Evolutionary conservation across 2,329 filamentous ascomycete species (phyloP), one percentile per base, ranked within the genome.

Genomic region (Plectosphaerella sp.): DNA sequence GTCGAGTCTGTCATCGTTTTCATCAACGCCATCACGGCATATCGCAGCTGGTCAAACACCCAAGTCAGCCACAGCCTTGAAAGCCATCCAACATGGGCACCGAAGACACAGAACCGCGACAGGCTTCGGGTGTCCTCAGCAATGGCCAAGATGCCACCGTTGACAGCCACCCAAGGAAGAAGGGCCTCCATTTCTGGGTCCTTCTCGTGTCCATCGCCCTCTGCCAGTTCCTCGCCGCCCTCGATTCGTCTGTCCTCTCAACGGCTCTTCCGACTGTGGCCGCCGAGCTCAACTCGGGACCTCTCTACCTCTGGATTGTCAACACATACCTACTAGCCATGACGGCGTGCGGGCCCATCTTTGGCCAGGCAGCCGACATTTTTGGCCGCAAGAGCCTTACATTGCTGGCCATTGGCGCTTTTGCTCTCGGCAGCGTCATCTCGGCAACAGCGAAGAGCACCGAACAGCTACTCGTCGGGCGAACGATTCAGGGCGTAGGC

Each of bases 381-480:
- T 63, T 61, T 33, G 63, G 62, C 7, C 62, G 62, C 3, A 51
- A 59, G n/a, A 55, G 51, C 53, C 43, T 54, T 12, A 52, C 54
- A n/a, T 47, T 64, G 1, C 15, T 53, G n/a, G 47, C 47, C 4
- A 52, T 53, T n/a, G 55, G 47, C 49, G 22, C 58, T 2, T 65
- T 66, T 18, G 50, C 56, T 2, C 51, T 63, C 4, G 62, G 63
- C 2, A 64, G 62, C 16, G 52, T 53, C 24, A 48, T 60, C 18
- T 58, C 57, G 47, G 56, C 54, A 37, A 53, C 47, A 3, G 59
- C 60, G 15, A 52, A 35, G 5, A 57, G 53, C 39, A 61, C 62
- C 20, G 52, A 52, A 2, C 69, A 74, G 50, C 62, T 84, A n/a
- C 76, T 84, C 4, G 68, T 66, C 7, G 67, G 66, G 5, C 60